Conservation (phyloP, 139 green algal genomes). For the Pycnococcus provasolii region DNA sequence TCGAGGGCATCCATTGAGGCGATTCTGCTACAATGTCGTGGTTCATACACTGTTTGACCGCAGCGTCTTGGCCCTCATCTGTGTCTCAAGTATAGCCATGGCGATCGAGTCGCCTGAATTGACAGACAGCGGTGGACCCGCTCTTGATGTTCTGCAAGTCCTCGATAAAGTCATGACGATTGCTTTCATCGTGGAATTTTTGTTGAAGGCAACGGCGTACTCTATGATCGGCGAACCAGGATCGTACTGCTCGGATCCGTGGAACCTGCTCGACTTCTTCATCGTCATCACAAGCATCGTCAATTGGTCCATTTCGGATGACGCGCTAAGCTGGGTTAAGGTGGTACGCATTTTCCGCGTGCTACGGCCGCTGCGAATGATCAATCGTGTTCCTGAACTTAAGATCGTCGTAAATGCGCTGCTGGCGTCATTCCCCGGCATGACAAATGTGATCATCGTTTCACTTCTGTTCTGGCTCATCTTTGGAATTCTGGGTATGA, state of each 20-base stretch:
- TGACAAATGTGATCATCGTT: conserved; percentile 29
- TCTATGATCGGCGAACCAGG: not conserved
- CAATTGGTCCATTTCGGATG: not conserved
- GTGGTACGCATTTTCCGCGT: conserved; percentile 16
- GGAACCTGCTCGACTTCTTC: conserved; percentile 29
- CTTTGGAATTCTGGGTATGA: conserved; percentile 35
- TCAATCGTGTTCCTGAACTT: conserved; percentile 15
- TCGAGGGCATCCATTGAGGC: not conserved
- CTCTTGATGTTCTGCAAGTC: conserved; percentile 26
- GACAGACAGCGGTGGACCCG: not conserved
- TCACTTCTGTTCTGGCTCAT: conserved; percentile 34
- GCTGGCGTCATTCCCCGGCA: conserved; percentile 18
- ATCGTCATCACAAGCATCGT: conserved; percentile 23
- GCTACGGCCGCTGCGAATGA: conserved; percentile 10
- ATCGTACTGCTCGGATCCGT: conserved; percentile 13
- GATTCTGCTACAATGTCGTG: conserved; percentile 11
- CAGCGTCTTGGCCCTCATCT: conserved; percentile 21
- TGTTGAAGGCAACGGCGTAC: conserved; percentile 35
- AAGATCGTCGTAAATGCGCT: conserved; percentile 32
- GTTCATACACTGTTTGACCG: conserved; percentile 21
- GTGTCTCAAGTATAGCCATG: conserved; percentile 17
- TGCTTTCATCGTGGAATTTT: conserved; percentile 33
- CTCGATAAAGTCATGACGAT: conserved; percentile 36
- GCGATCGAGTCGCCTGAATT: conserved; percentile 30
- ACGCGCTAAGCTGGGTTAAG: conserved; percentile 8